These are phyloP conservation scores for Cucurbita maxima DNA, from an alignment of 306 rosid genomes.

Conservation along the genomic window DNA sequence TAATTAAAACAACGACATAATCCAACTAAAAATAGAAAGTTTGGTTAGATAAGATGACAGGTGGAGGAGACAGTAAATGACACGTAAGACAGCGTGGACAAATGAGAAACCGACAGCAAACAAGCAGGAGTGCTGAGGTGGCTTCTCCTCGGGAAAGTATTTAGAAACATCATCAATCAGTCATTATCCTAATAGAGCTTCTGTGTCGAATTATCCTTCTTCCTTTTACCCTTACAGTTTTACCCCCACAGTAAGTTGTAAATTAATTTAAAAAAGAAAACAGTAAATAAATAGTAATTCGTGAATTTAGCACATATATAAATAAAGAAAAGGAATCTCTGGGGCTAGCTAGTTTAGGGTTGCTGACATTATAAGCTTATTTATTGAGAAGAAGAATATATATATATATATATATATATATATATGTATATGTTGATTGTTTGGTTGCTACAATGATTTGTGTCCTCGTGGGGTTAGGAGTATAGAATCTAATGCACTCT, in stretches of 20 bases:
- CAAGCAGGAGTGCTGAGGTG: neutral
- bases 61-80: too few relatives aligned
- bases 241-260: too few relatives aligned
- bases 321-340: neutral
- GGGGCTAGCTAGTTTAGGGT: neutral
- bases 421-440: neutral
- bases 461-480: neutral
- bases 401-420: too few relatives aligned
- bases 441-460: neutral
- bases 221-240: too few relatives aligned
- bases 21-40: too few relatives aligned
- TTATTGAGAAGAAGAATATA: too few relatives aligned
- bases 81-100: neutral
- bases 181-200: neutral
- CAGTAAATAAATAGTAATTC: too few relatives aligned
- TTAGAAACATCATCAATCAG: neutral
- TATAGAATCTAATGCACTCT: neutral
- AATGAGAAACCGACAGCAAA: neutral
- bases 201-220: neutral
- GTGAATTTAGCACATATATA: neutral
- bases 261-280: too few relatives aligned
- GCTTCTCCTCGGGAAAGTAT: neutral
- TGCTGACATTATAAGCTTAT: neutral
- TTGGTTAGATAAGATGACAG: too few relatives aligned
- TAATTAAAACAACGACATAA: too few relatives aligned